Base-by-base conservation (phyloP, 352 stramenopile species). In the Phytophthora uliginosa region DNA sequence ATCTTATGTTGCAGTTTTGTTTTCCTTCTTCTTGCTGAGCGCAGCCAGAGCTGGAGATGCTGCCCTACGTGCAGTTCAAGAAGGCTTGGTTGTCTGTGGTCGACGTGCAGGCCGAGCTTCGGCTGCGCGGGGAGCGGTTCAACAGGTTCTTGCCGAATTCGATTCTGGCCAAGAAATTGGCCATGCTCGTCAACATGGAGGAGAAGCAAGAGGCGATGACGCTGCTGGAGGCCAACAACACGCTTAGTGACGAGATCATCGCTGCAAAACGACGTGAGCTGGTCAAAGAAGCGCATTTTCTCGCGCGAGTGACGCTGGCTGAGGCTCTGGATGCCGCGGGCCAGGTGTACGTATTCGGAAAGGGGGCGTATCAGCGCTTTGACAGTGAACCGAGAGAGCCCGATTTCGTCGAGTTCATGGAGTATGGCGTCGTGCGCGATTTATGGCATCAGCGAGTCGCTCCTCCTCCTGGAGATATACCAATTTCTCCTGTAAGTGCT, bases 291-390 rank as follows among this genome's bases (percentile, higher is more conserved):
- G 83, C 86, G 0, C 66, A 80, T 13, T 47, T 82, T 7, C 72
- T 91, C 8, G 75, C 88, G 1, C 77, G 71, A 4, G 66, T 88
- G 0, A 63, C 83, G 10, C 66, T 95, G 6, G 54, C 71, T 0
- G 83, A 93, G 8, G 86, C 89, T 0, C 60, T 95, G 9, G 89
- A 95, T 72, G 87, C 84, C 22, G 85, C 87, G 12, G 89, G 89
- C 0, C 89, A 95, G 28, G 89, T 95, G 0, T 95, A 95, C 48
- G 69, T 92, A 24, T 95, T 95, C 38, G 87, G 89, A 4, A 91
- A 86, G 65, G 89, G 87, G 28, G 64, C 83, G 0, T 88, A 90
- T 45, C 73, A 85, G 22, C 81, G 86, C 10, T 91, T 95, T 33
- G 86, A 95, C 34, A 82, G 82, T 5, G 79, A 89, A 1, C 73